Conservation (phyloP, 1,284 basidiomycete species). For the Puccinia novopanici region DNA sequence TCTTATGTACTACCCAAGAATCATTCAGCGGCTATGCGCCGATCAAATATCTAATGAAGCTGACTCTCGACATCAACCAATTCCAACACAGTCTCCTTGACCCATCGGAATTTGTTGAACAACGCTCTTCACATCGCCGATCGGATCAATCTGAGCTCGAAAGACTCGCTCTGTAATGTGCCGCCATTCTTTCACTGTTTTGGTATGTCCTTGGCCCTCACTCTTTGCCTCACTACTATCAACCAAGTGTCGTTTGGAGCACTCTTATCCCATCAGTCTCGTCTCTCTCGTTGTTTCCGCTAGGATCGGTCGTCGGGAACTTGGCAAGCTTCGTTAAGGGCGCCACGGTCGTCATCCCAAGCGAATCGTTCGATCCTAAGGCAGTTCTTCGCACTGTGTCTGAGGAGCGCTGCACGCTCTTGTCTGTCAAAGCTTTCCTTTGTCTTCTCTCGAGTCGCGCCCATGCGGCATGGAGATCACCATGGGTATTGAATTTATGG, state of each 20-base stretch:
- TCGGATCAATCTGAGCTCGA: constrained; percentile 23
- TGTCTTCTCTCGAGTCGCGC: neutral
- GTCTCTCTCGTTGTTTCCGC: neutral
- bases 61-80: neutral
- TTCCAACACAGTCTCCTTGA: constrained; percentile 14
- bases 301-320: constrained; percentile 35
- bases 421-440: neutral
- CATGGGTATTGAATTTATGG: neutral
- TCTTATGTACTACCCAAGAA: too few species aligned
- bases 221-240: too few species aligned
- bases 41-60: too few species aligned
- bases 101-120: constrained; percentile 41
- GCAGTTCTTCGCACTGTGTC: constrained; percentile 16
- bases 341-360: constrained; percentile 21
- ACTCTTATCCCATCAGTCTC: neutral
- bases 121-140: constrained; percentile 35
- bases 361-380: constrained; percentile 25
- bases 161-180: constrained; percentile 21
- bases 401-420: constrained; percentile 12
- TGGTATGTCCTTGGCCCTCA: constrained; percentile 4
- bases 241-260: neutral
- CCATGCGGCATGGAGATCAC: too few species aligned
- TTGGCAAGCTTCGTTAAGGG: constrained; percentile 20
- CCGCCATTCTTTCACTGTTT: constrained; percentile 39
- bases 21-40: too few species aligned